A percentile compares a stretch with the other conserved stretches of the same genome.
Evolutionary conservation across 805 yeast genomes (phyloP).

Genomic region (Lipomyces japonicus): DNA sequence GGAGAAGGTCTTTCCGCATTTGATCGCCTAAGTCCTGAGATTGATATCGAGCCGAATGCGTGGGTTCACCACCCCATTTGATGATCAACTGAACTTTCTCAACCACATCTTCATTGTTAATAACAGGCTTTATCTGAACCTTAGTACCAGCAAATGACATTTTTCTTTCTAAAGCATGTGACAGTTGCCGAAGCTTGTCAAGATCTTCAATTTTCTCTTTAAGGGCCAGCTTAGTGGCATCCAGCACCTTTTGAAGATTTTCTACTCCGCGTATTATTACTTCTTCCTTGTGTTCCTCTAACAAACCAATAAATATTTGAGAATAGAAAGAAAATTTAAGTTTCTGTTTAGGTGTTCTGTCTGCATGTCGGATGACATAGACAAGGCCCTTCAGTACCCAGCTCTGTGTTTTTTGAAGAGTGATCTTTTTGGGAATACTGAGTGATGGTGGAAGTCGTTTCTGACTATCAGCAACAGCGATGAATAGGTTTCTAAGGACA

Average conservation of each 20-base stretch:
- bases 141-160: slow-evolving; percentile 92
- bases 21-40: slow-evolving; percentile 95
- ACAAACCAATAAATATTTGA: slow-evolving; percentile 74
- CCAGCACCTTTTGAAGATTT: slow-evolving; percentile 79
- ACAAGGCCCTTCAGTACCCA: slow-evolving; percentile 97
- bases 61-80: slow-evolving; percentile 99
- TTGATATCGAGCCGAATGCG: slow-evolving; percentile 94
- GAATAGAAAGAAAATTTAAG: slow-evolving; percentile 92
- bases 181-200: slow-evolving; percentile 68
- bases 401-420: slow-evolving; percentile 67
- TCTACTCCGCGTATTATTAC: slow-evolving; percentile 88
- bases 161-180: slow-evolving; percentile 82
- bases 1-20: slow-evolving; percentile 82
- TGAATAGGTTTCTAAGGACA: slow-evolving; percentile 70
- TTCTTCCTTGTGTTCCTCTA: slow-evolving; percentile 94
- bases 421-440: slow-evolving; percentile 39
- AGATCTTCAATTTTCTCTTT: slow-evolving; percentile 73
- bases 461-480: slow-evolving; percentile 41
- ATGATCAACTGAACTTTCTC: slow-evolving; percentile 93
- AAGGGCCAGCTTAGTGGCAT: slow-evolving; percentile 72
- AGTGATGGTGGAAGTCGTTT: slow-evolving; percentile 38
- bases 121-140: slow-evolving; percentile 87
- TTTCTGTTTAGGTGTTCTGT: slow-evolving; percentile 97
- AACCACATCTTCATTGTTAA: slow-evolving; percentile 56
- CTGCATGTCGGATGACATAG: slow-evolving; percentile 92